Conservation (phyloP, 2,329 filamentous ascomycete genomes). For the Mycosphaerella arachidis region DNA sequence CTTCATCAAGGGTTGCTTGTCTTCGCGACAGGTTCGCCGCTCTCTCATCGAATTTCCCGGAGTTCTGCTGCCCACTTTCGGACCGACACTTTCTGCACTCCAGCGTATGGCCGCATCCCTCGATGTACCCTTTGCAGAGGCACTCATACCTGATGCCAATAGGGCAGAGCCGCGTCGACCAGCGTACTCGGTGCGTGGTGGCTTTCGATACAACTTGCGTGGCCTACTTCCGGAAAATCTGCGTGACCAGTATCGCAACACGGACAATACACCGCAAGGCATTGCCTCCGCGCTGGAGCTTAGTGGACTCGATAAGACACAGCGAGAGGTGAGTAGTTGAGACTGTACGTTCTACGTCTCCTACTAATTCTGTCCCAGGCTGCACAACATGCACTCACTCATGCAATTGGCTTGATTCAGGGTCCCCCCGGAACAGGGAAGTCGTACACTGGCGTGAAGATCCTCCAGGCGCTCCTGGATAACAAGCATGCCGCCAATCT, state of each 20-base stretch:
- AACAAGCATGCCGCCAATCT: slow-evolving; percentile 52
- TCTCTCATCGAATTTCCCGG: slow-evolving; percentile 62
- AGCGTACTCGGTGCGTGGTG: no score
- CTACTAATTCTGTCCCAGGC: slow-evolving; percentile 56
- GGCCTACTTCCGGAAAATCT: no score
- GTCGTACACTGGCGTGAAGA: slow-evolving; percentile 64
- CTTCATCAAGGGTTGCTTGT: neutral
- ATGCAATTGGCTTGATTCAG: slow-evolving; percentile 60
- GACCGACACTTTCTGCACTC: slow-evolving; percentile 53
- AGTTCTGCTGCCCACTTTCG: slow-evolving; percentile 55
- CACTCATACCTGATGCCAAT: slow-evolving; percentile 28
- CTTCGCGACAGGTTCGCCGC: slow-evolving; percentile 5
- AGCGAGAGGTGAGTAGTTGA: no score
- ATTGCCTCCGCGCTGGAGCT: no score
- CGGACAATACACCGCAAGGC: no score
- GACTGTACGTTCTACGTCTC: slow-evolving; percentile 44
- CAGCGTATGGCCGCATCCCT: slow-evolving; percentile 45
- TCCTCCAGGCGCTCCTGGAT: slow-evolving; percentile 54
- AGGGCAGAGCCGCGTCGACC: slow-evolving; percentile 17
- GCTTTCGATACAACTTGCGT: no score
- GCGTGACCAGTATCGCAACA: no score
- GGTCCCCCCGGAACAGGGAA: slow-evolving; percentile 75
- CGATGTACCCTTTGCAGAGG: slow-evolving; percentile 30
- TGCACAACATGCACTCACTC: slow-evolving; percentile 50
- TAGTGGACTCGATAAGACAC: no score